Evolutionary conservation across 495 filamentous ascomycete species (phyloP), one percentile per base, ranked within the genome.

Genomic region (Cenococcum geophilum): DNA sequence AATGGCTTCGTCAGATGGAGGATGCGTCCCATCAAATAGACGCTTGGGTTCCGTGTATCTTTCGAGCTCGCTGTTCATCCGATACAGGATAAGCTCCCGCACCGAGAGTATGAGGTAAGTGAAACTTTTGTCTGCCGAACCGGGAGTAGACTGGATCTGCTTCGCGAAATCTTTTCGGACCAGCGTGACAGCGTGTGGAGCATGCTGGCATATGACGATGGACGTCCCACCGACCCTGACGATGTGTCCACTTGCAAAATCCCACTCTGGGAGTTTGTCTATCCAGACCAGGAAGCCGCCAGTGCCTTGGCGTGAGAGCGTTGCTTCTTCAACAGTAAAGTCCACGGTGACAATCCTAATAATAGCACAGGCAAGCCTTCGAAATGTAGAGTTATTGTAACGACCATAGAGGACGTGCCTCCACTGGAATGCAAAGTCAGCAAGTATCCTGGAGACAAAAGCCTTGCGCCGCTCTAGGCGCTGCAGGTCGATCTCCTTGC

Each of bases 71-170:
- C 45, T 58, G 32, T 61, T 58, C 18, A 58, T 66, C 59, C 59
- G 58, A 62, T 59, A 66, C 21, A 66, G 59, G 27, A 61, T 66
- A 43, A 61, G 2, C 53, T 62, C 63, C 63, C 32, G 47, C 57
- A 66, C 63, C 16, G 58, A 66, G 49, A 62, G 59, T 66, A 66
- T 62, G n/a, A 66, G 63, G 49, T 66, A 66, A 62, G 63, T 66
- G 32, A 66, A 34, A 49, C 18, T 42, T 58, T 47, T 58, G n/a
- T 53, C 52, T 35, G 43, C 5, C 34, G 42, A 1, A 20, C 20
- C 57, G 57, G 22, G 23, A 36, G n/a, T n/a, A 27, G 25, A 14
- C 25, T 27, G 1, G 22, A 20, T 23, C 25, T 25, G 47, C 20
- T 59, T 59, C 22, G 52, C 53, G 34, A 57, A 61, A 54, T 65